Conservation (phyloP, 2,329 filamentous ascomycete species). For the Colletotrichum truncatum region DNA sequence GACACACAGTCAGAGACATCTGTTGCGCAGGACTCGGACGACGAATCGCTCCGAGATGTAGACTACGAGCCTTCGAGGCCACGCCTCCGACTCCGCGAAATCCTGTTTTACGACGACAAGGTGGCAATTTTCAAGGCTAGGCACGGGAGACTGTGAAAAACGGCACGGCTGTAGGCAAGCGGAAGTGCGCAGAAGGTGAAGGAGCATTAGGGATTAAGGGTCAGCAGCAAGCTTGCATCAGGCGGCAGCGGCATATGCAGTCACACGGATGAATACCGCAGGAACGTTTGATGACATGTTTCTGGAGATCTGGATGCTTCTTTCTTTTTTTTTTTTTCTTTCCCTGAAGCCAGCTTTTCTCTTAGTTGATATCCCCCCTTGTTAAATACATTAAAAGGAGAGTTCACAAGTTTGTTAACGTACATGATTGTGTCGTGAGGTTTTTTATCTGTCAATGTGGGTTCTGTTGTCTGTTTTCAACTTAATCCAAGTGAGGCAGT, state of each 20-base stretch:
- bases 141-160: conserved; percentile 59
- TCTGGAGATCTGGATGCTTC: neutral
- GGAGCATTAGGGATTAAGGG: neutral
- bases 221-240: neutral
- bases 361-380: conserved; percentile 22
- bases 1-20: conserved; percentile 38
- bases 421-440: too few species aligned
- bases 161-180: neutral
- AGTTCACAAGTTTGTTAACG: neutral
- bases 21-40: conserved; percentile 48
- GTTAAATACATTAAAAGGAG: neutral
- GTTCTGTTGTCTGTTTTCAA: too few species aligned
- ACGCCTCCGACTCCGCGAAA: conserved; percentile 75
- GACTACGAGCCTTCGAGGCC: conserved; percentile 45
- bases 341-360: neutral
- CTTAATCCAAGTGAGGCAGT: too few species aligned
- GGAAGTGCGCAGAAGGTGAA: neutral
- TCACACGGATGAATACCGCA: neutral
- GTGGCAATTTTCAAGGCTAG: conserved; percentile 82
- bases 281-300: neutral
- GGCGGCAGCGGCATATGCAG: conserved; percentile 3
- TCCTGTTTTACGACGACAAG: conserved; percentile 86
- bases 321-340: neutral
- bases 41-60: conserved; percentile 60
- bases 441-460: too few species aligned